These are phyloP conservation scores for Capsella rubella DNA, from an alignment of 441 rosid species.

Conservation along the genomic window DNA sequence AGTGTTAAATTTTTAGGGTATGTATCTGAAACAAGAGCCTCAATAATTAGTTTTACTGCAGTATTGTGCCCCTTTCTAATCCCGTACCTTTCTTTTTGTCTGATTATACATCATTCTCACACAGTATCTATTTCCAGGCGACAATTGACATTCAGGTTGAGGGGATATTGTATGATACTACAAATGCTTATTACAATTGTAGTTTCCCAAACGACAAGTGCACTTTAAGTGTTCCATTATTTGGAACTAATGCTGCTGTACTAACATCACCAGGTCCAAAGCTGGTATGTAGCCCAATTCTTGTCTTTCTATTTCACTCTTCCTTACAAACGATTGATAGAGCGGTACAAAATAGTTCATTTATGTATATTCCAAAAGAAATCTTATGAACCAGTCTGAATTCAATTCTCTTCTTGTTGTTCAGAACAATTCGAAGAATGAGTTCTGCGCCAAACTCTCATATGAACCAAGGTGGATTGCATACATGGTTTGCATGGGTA, in stretches of 20 bases:
- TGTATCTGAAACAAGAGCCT: conserved; percentile 15
- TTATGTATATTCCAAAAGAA: conserved; percentile 22
- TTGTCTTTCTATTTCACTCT: conserved; percentile 21
- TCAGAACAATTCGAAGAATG: conserved; percentile 61
- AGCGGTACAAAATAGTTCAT: conserved; percentile 24
- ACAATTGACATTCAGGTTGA: conserved; percentile 59
- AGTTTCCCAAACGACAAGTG: conserved; percentile 63
- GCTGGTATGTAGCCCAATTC: conserved; percentile 53
- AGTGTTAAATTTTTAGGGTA: neutral
- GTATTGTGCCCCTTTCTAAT: neutral
- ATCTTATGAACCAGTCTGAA: conserved; percentile 6
- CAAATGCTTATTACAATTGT: conserved; percentile 81
- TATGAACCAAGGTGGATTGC: conserved; percentile 95
- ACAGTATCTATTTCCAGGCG: conserved; percentile 58
- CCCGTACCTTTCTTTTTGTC: conserved; percentile 3
- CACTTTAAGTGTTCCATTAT: conserved; percentile 64
- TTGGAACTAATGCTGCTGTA: conserved; percentile 65
- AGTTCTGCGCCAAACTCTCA: conserved; percentile 76
- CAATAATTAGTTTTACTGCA: neutral
- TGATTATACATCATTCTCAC: conserved; percentile 2
- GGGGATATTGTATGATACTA: conserved; percentile 74
- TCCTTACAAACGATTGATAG: neutral
- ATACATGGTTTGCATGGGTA: conserved; percentile 88
- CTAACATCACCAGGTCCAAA: conserved; percentile 74
- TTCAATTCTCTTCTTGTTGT: conserved; percentile 35